Evolutionary conservation across 345 rosid species (phyloP), one percentile per base, ranked within the genome.

Genomic region (Carallia brachiata): DNA sequence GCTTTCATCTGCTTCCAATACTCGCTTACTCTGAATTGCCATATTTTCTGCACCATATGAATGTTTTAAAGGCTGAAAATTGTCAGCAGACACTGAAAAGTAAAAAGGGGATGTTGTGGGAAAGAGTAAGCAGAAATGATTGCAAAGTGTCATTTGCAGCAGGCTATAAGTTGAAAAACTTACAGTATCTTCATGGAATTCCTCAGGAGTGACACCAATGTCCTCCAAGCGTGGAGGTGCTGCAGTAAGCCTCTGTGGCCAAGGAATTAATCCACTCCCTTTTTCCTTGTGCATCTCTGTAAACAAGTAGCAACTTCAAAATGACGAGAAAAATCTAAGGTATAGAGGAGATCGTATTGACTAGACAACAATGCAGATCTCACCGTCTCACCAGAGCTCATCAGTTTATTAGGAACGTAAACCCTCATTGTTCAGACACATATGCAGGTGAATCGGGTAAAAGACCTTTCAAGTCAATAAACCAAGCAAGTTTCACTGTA

Each of bases 1-100:
- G 90, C 78, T 85, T 87, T 95, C 87, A 92, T 82, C 80, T 90
- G 90, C 75, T 90, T 90, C 97, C 91, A 95, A 80, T 95, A 95
- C 75, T 90, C 97, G 16, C 55, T 73, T 75, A 89, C 92, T 80
- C 98, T 87, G 80, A 77, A 79, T 68, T 82, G 88, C 99, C 99
- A 95, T 79, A 86, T 81, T 67, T 66, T 85, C 99, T 95, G 86
- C 84, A 85, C 56, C 67, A 74, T 30, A 67, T 10, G 34, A 67
- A 47, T 47, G 18, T 54, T 19, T 61, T 52, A 61, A 50, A 64
- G 68, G 70, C 23, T 53, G 67, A 40, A 71, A 18, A 61, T 36
- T 34, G 19, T 39, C 62, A 56, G 61, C 7, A 64, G 10, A 63
- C 9, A 63, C 7, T 32, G 52, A 53, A 62, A 67, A 63, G 12